Conservation (phyloP, 2,329 filamentous ascomycete species). For the Chaetomiaceae sp. region DNA sequence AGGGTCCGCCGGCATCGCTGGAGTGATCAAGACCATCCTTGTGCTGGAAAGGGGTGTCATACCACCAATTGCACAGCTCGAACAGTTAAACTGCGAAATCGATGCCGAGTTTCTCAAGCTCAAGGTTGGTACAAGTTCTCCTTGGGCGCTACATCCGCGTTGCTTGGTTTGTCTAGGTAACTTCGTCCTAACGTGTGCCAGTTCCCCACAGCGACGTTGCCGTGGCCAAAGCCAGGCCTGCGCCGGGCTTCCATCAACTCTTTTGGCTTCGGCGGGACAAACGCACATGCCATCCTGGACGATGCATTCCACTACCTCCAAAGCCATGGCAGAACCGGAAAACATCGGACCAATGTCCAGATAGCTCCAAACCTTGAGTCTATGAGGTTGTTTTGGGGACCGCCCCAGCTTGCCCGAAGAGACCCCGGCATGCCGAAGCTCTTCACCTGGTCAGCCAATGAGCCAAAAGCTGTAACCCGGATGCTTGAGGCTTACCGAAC, state of each 20-base stretch:
- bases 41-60: constrained; percentile 21
- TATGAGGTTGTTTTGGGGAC: too few relatives aligned
- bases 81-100: not conserved
- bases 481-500: too few relatives aligned
- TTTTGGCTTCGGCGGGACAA: constrained; percentile 9
- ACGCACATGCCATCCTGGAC: constrained; percentile 6
- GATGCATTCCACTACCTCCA: constrained; percentile 8
- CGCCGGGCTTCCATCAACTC: constrained; percentile 10
- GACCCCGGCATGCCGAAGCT: too few relatives aligned
- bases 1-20: constrained; percentile 18
- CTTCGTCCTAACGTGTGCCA: not conserved
- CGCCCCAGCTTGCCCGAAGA: too few relatives aligned
- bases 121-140: too few relatives aligned
- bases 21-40: constrained; percentile 23
- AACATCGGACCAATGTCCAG: too few relatives aligned
- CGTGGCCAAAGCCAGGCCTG: constrained; percentile 11
- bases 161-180: not conserved
- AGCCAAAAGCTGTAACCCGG: not conserved
- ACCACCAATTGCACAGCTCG: constrained; percentile 17
- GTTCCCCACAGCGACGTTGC: not conserved
- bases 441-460: not conserved
- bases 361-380: too few relatives aligned
- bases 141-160: too few relatives aligned
- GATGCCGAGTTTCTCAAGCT: too few relatives aligned
- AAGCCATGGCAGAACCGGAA: too few relatives aligned